Base-by-base conservation (phyloP, 73 alveolate species). In the Symbiodinium natans region DNA sequence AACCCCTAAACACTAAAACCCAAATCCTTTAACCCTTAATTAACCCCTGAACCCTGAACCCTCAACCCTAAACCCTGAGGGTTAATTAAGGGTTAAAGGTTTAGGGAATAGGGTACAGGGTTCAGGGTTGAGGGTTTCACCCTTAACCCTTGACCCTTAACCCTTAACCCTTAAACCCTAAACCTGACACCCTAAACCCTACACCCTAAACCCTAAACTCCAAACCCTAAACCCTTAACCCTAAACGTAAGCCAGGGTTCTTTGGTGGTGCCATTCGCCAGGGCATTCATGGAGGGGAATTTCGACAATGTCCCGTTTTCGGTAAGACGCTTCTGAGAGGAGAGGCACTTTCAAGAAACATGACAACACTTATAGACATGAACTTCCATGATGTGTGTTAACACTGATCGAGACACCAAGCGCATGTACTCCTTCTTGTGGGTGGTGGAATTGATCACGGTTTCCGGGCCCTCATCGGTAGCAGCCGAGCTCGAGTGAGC, bases 351-450 rank as follows among this genome's bases (percentile, higher is more conserved):
- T n/a, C n/a, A n/a, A n/a, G n/a, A n/a, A n/a, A n/a, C n/a, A n/a
- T n/a, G n/a, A n/a, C n/a, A n/a, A n/a, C n/a, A n/a, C n/a, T n/a
- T n/a, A n/a, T n/a, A n/a, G n/a, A n/a, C n/a, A n/a, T n/a, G n/a
- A n/a, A n/a, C n/a, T n/a, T n/a, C n/a, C n/a, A n/a, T n/a, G n/a
- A n/a, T n/a, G n/a, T n/a, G n/a, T n/a, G n/a, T n/a, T n/a, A n/a
- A n/a, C n/a, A n/a, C n/a, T n/a, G n/a, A n/a, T n/a, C 75, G 10
- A 56, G 75, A 25, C 27, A 15, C 75, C 75, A 56, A 31, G 10
- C 75, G 75, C 75, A 56, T 56, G 33, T 56, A 56, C 75, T 56
- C 75, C 75, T 56, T 56, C 75, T 56, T 56, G 75, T 56, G 75
- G 7, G 75, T 56, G 34, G 75, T 56, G 75, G 33, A 15, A 31